These are phyloP conservation scores for Bacidia rubella DNA, from an alignment of 495 filamentous ascomycete genomes.

Conservation along the genomic window DNA sequence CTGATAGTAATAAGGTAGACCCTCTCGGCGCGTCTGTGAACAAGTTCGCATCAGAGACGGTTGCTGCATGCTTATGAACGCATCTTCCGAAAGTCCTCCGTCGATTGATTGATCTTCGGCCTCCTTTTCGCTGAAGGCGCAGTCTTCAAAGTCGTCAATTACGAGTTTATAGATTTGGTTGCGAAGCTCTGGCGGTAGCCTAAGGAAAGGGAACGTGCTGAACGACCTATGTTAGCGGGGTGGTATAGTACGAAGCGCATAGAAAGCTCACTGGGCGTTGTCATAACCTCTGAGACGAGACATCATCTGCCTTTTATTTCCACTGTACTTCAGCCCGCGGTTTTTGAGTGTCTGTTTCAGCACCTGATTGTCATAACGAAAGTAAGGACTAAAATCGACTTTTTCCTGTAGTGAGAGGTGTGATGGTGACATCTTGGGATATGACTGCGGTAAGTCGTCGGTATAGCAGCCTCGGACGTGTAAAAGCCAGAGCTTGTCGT, in stretches of 20 bases:
- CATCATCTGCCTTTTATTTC: not conserved
- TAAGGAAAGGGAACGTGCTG: constrained; percentile 6
- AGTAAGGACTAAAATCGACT: too few relatives aligned
- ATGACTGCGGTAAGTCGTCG: too few relatives aligned
- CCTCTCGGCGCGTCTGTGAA: not conserved
- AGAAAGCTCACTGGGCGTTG: not conserved
- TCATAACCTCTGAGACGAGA: not conserved
- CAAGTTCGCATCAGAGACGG: constrained; percentile 1
- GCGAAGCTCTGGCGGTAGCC: constrained; percentile 5
- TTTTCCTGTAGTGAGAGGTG: too few relatives aligned
- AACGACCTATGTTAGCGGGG: too few relatives aligned
- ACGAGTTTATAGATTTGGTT: constrained; percentile 4
- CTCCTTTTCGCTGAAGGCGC: not conserved
- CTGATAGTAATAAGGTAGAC: not conserved
- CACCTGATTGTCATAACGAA: not conserved
- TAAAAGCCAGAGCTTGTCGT: too few relatives aligned
- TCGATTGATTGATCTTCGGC: not conserved
- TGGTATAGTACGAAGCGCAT: too few relatives aligned
- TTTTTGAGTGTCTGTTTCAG: not conserved
- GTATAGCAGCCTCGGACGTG: too few relatives aligned
- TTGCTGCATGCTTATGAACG: not conserved
- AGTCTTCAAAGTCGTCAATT: not conserved
- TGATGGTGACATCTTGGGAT: too few relatives aligned
- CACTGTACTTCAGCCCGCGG: not conserved
- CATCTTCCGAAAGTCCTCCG: not conserved